These are phyloP conservation scores for Venturia aucupariae DNA, from an alignment of 2,329 filamentous ascomycete genomes.

Conservation along the genomic window DNA sequence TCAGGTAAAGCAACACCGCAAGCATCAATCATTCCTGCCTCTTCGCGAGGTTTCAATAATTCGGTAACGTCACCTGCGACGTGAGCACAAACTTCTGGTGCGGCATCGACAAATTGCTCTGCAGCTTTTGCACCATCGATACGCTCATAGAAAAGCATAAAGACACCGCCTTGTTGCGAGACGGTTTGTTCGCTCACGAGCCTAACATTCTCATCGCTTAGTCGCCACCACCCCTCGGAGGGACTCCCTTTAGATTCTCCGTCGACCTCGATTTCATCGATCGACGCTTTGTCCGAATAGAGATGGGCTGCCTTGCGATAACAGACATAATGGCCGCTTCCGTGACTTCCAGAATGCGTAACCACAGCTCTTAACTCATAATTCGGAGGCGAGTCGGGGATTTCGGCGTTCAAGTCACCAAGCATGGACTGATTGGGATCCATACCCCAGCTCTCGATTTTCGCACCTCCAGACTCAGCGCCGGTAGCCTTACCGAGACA, in stretches of 20 bases:
- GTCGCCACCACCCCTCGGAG: slow-evolving; percentile 67
- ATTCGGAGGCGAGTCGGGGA: slow-evolving; percentile 26
- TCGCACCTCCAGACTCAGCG: slow-evolving; percentile 21
- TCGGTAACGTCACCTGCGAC: background rate
- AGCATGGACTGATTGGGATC: slow-evolving; percentile 68
- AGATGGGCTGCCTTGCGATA: slow-evolving; percentile 53
- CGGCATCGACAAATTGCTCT: background rate
- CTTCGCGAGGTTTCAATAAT: background rate
- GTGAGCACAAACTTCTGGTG: background rate
- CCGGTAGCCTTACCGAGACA: slow-evolving; percentile 50
- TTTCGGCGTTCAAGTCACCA: slow-evolving; percentile 32
- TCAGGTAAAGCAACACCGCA: background rate
- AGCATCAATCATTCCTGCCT: background rate
- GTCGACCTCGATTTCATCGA: slow-evolving; percentile 23
- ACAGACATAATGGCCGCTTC: slow-evolving; percentile 93
- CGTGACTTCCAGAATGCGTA: slow-evolving; percentile 82
- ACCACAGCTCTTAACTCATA: slow-evolving; percentile 79
- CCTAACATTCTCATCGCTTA: slow-evolving; percentile 82
- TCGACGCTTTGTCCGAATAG: slow-evolving; percentile 5
- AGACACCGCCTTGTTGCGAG: slow-evolving; percentile 69
- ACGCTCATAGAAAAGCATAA: slow-evolving; percentile 92
- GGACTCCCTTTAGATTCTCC: slow-evolving; percentile 18
- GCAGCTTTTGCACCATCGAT: background rate
- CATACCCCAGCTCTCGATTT: slow-evolving; percentile 48
- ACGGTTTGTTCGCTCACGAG: slow-evolving; percentile 65